phyloP scores from a whole-genome alignment of 23 red algal species.

The Cyanidium caldarium region DNA sequence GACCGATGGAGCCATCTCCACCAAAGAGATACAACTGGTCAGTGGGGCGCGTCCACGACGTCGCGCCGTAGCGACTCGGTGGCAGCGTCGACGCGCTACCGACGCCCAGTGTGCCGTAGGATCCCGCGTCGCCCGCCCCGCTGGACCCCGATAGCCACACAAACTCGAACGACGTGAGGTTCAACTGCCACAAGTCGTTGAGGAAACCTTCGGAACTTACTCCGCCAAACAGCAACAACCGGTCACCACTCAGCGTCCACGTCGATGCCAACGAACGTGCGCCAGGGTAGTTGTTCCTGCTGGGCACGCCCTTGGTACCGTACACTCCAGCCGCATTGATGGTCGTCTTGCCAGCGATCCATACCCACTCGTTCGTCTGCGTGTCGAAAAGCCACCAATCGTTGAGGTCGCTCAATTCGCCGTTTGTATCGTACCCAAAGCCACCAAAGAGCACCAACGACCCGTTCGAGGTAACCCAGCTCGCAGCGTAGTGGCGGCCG shows the following conservation, averaged over 20 bases:
- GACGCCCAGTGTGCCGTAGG: background rate
- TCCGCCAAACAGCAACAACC: too few species aligned
- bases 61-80: background rate
- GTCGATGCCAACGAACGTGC: too few species aligned
- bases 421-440: background rate
- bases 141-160: background rate
- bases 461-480: background rate
- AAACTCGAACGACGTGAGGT: background rate
- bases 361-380: too few species aligned
- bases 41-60: background rate
- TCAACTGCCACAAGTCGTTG: background rate
- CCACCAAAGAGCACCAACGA: background rate
- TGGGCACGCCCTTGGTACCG: too few species aligned
- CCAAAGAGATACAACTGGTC: background rate
- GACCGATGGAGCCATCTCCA: background rate
- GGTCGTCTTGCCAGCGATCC: too few species aligned
- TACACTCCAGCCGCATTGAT: too few species aligned
- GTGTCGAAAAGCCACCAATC: too few species aligned
- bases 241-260: too few species aligned
- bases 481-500: background rate
- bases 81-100: background rate
- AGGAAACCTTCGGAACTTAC: background rate
- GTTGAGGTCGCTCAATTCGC: background rate
- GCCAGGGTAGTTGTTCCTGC: too few species aligned
- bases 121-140: background rate